These are phyloP conservation scores for Comarum palustre DNA, from an alignment of 306 rosid genomes.

Conservation along the genomic window DNA sequence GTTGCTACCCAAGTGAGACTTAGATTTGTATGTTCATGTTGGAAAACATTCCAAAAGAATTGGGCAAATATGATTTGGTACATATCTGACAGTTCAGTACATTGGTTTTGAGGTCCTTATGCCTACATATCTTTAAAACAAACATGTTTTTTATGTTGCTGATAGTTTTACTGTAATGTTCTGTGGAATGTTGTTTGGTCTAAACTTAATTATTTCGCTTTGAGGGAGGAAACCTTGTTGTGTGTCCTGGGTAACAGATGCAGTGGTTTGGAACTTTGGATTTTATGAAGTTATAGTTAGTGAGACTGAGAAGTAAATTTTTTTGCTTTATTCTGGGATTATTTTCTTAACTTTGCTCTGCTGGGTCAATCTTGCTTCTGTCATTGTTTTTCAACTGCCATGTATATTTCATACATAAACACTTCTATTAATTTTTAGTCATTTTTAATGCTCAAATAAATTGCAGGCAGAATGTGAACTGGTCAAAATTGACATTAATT, in stretches of 20 bases:
- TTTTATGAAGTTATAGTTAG: not conserved
- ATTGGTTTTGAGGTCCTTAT: not conserved
- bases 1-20: not conserved
- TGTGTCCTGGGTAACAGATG: not conserved
- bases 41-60: not conserved
- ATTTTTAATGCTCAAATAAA: slow-evolving; percentile 20
- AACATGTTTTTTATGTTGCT: not conserved
- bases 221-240: not conserved
- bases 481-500: slow-evolving; percentile 77
- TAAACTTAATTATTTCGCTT: not conserved
- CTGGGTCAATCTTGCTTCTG: not conserved
- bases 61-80: not conserved
- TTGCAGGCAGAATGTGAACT: slow-evolving; percentile 83
- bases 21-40: not conserved
- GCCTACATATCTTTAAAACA: not conserved
- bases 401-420: not conserved
- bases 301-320: not conserved
- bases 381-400: not conserved
- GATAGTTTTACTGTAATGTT: not conserved
- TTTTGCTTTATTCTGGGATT: not conserved
- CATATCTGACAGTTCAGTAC: not conserved
- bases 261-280: not conserved
- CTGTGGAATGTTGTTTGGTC: too few species aligned
- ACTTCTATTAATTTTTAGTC: slow-evolving; percentile 9
- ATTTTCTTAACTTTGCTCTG: not conserved